Evolutionary conservation across 345 rosid genomes (phyloP).

Genomic region (Salix caprea): DNA sequence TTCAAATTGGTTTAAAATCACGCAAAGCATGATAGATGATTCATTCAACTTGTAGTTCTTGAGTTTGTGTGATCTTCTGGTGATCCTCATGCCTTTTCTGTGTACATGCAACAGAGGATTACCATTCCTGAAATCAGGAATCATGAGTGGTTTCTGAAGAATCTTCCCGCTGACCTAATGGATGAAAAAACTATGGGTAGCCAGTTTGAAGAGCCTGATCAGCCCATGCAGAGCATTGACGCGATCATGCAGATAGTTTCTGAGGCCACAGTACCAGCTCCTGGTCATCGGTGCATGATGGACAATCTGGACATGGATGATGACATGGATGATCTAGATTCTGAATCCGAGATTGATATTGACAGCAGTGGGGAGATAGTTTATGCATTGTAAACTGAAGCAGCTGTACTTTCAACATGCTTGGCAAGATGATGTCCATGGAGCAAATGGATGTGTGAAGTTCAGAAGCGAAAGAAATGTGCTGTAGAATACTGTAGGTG

Average conservation of each 20-base stretch:
- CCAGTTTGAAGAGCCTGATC: slow-evolving; percentile 33
- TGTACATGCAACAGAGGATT: slow-evolving; percentile 19
- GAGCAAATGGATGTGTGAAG: neutral
- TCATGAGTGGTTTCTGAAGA: slow-evolving; percentile 28
- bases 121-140: slow-evolving; percentile 27
- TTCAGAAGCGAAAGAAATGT: neutral
- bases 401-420: neutral
- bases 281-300: slow-evolving; percentile 12
- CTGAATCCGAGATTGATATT: slow-evolving; percentile 33
- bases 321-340: slow-evolving; percentile 30
- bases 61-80: neutral
- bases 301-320: slow-evolving; percentile 33
- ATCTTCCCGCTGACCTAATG: slow-evolving; percentile 29
- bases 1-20: neutral
- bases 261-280: slow-evolving; percentile 28
- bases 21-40: neutral
- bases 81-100: slow-evolving; percentile 3
- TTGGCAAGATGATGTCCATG: neutral
- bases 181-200: slow-evolving; percentile 28
- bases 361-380: slow-evolving; percentile 35
- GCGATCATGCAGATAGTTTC: slow-evolving; percentile 31
- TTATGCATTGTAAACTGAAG: slow-evolving; percentile 14
- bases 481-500: neutral
- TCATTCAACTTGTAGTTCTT: neutral
- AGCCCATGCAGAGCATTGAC: slow-evolving; percentile 29